These are phyloP conservation scores for Umbelopsis sp. DNA, from an alignment of 371 early-diverging fungal species.

Conservation along the genomic window DNA sequence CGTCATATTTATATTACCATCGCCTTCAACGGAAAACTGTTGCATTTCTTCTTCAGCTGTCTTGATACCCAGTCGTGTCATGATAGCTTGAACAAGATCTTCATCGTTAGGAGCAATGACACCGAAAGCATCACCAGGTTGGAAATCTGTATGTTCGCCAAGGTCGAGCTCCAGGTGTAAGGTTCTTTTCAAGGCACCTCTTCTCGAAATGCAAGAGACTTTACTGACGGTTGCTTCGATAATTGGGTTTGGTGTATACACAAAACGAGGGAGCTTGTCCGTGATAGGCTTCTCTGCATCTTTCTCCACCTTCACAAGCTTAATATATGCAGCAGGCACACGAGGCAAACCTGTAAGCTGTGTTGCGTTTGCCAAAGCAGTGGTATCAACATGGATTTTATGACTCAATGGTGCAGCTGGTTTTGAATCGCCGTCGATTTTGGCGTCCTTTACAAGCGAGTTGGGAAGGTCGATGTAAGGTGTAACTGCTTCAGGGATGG, in stretches of 20 bases:
- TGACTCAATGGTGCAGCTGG: slow-evolving; percentile 27
- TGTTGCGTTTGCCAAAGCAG: slow-evolving; percentile 51
- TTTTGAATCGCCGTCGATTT: slow-evolving; percentile 17
- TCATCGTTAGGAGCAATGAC: slow-evolving; percentile 80
- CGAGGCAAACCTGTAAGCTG: slow-evolving; percentile 71
- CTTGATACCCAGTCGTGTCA: slow-evolving; percentile 44
- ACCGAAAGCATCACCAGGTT: slow-evolving; percentile 90
- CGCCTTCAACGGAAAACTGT: slow-evolving; percentile 41
- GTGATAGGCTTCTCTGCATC: slow-evolving; percentile 11
- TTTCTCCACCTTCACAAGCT: slow-evolving; percentile 29
- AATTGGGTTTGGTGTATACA: slow-evolving; percentile 51
- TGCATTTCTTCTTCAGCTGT: slow-evolving; percentile 39
- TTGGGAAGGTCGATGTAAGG: slow-evolving; percentile 36
- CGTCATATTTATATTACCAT: slow-evolving; percentile 32
- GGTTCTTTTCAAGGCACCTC: slow-evolving; percentile 75
- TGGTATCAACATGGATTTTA: slow-evolving; percentile 51
- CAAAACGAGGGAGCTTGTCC: slow-evolving; percentile 37
- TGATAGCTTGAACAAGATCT: slow-evolving; percentile 54
- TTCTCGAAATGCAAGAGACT: slow-evolving; percentile 56
- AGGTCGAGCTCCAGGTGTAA: slow-evolving; percentile 72
- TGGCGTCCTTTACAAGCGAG: slow-evolving; percentile 27
- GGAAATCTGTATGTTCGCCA: slow-evolving; percentile 56
- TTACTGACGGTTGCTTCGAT: slow-evolving; percentile 48
- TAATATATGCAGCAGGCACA: slow-evolving; percentile 55
- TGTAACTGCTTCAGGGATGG: slow-evolving; percentile 26